Conservation (phyloP, 768 basidiomycete species). For the Russula foetens region DNA sequence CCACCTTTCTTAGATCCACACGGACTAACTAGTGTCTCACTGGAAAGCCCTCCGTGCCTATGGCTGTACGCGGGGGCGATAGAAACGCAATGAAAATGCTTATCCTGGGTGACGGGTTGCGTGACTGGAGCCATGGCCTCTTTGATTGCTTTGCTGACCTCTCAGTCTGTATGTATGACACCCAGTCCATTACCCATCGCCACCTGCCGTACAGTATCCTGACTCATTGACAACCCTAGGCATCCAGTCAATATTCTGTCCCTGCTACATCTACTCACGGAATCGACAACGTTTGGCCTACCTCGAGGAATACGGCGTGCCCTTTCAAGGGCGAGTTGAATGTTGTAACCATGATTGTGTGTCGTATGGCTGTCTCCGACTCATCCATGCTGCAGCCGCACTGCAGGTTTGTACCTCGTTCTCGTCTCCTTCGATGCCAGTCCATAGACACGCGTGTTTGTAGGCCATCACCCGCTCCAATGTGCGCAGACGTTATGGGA, state of each 20-base stretch:
- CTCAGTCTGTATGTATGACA: not conserved
- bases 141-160: not conserved
- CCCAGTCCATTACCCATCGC: not conserved
- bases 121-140: not conserved
- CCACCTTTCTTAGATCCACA: not conserved
- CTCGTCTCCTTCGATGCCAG: not conserved
- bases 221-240: too few relatives aligned
- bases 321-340: not conserved
- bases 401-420: not conserved
- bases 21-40: not conserved
- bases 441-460: not conserved
- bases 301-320: not conserved
- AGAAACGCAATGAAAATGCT: not conserved
- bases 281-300: not conserved
- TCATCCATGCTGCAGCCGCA: not conserved
- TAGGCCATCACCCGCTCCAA: not conserved
- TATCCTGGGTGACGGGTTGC: not conserved
- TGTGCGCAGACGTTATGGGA: not conserved
- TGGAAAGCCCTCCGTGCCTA: not conserved
- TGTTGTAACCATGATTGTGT: not conserved
- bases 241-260: not conserved
- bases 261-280: not conserved
- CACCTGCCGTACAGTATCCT: not conserved
- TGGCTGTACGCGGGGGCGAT: not conserved
- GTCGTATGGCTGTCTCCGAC: not conserved